Evolutionary conservation across 495 filamentous ascomycete genomes (phyloP).

Genomic region (Neurospora intermedia): DNA sequence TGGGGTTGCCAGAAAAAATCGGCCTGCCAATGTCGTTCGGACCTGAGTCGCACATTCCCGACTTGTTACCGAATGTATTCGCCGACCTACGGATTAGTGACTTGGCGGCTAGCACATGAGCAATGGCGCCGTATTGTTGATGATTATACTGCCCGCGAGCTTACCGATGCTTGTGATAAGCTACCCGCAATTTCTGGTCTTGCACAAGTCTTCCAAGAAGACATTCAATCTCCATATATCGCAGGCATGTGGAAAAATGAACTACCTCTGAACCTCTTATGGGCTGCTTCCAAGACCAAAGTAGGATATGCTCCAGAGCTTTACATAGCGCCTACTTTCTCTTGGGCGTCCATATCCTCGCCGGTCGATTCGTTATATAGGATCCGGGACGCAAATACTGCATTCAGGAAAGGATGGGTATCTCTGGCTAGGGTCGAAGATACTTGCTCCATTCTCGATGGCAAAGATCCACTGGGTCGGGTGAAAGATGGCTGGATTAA

Average conservation of each 20-base stretch:
- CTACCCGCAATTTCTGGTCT: constrained; percentile 23
- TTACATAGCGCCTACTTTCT: background rate
- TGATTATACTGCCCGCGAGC: constrained; percentile 6
- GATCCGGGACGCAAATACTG: too few species aligned
- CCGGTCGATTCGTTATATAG: too few species aligned
- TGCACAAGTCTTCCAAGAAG: constrained; percentile 10
- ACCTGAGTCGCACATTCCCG: background rate
- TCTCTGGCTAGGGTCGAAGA: background rate
- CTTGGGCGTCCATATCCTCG: background rate
- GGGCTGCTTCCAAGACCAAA: background rate
- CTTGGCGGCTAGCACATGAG: background rate
- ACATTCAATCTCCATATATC: constrained; percentile 17
- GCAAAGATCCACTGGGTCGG: background rate
- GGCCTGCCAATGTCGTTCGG: background rate
- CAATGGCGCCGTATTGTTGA: constrained; percentile 2
- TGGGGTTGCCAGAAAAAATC: background rate
- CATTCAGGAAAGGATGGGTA: too few species aligned
- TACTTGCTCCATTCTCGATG: background rate
- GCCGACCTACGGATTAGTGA: too few species aligned
- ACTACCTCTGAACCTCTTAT: background rate
- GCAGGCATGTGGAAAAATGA: constrained; percentile 21
- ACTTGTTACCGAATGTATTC: too few species aligned
- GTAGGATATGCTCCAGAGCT: background rate
- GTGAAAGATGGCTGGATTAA: background rate
- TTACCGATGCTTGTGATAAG: constrained; percentile 20